Evolutionary conservation across 805 yeast species (phyloP), one percentile per base, ranked within the genome.

Genomic region (Candida hispaniensis): DNA sequence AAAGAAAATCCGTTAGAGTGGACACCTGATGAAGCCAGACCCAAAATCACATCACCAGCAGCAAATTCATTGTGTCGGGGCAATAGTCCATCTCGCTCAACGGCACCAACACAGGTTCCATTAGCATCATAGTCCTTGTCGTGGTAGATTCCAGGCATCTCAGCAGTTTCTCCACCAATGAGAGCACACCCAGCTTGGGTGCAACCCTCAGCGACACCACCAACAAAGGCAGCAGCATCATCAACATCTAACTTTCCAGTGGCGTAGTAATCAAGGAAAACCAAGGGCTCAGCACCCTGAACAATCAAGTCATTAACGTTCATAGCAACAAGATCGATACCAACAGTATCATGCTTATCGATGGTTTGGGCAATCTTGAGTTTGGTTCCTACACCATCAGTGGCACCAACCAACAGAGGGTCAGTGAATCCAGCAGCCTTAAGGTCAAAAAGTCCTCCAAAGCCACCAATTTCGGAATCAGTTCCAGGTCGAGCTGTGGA

Each of bases 301-400:
- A 91, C 99, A 39, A 91, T 83, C 50, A 91, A 69, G 60, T 91
- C 99, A 54, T 91, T 91, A 25, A 91, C 99, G 55, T 86, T 93
- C 99, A 91, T 91, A 41, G 97, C 99, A 34, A 91, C 99, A 44
- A 91, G 70, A 60, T 91, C 99, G 48, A 91, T 83, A 55, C 99
- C 99, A 26, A 91, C 99, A n/a, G 98, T 88, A 55, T 83, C 75
- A 55, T 93, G 97, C 40, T 79, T 80, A 49, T 77, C 66, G 61
- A 86, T 67, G 45, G 73, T 73, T 63, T 91, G 97, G 1, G 97
- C 98, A 54, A 93, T 75, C 67, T 85, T 75, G 47, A 91, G 72
- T 62, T 91, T 91, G 42, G 98, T 88, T 47, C 99, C 99, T 40
- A 91, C 97, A 61, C 99, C 99, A 61, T 91, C 99, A 29, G 99